These are phyloP conservation scores for Austroboletus novae-zelandiae DNA, from an alignment of 1,284 basidiomycete species.

Conservation along the genomic window DNA sequence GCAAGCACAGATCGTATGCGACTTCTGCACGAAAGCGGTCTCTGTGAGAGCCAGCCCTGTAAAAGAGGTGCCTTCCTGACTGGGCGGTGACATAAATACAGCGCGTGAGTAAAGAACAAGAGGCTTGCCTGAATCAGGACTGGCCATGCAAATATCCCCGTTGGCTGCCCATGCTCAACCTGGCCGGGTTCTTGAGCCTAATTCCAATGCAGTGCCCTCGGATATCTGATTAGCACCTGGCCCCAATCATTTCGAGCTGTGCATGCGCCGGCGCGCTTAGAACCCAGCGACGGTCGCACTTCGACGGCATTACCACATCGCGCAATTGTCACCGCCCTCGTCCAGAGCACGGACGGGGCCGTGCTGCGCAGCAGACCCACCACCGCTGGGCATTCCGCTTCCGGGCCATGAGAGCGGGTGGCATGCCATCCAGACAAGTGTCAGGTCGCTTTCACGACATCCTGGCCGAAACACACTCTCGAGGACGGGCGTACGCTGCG, in stretches of 20 bases:
- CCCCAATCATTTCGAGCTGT: slow-evolving; percentile 28
- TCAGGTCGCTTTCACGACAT: slow-evolving; percentile 19
- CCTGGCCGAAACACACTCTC: slow-evolving; percentile 19
- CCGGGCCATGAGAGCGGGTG: slow-evolving; percentile 13
- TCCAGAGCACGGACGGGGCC: neutral
- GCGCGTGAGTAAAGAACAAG: slow-evolving; percentile 33
- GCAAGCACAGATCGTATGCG: slow-evolving; percentile 29
- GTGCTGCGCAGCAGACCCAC: slow-evolving; percentile 1
- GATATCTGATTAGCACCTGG: slow-evolving; percentile 34
- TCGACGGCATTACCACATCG: slow-evolving; percentile 1
- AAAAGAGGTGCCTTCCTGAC: slow-evolving; percentile 33
- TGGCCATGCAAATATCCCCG: slow-evolving; percentile 23
- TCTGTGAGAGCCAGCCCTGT: slow-evolving; percentile 35
- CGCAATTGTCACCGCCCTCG: slow-evolving; percentile 12
- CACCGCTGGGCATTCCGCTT: slow-evolving; percentile 4
- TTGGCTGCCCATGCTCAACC: slow-evolving; percentile 10
- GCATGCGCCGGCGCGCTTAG: slow-evolving; percentile 17
- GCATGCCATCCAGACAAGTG: slow-evolving; percentile 19
- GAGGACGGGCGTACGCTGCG: slow-evolving; percentile 5
- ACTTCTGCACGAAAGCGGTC: slow-evolving; percentile 36
- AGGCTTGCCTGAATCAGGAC: slow-evolving; percentile 27
- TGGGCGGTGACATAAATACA: slow-evolving; percentile 37
- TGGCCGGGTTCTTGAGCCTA: slow-evolving; percentile 33
- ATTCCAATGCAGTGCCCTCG: slow-evolving; percentile 38
- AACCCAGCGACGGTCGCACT: slow-evolving; percentile 27